Conservation (phyloP, 1,139 yeast species). For the Arxiozyma slooffiae region DNA sequence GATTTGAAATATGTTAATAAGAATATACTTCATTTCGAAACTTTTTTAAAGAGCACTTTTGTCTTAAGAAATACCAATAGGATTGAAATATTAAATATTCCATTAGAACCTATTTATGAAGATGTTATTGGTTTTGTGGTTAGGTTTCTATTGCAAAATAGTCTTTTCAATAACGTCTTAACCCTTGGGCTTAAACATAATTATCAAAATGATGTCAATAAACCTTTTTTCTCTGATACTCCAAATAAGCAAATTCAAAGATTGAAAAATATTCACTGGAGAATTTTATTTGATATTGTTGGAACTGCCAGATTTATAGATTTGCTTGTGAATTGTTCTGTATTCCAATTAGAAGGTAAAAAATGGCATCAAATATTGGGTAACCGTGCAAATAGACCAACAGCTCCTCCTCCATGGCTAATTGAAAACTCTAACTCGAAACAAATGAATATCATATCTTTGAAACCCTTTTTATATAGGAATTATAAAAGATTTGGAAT, state of each 20-base stretch:
- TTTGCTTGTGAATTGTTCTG: constrained; percentile 19
- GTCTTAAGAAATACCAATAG: constrained; percentile 5
- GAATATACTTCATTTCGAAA: constrained; percentile 1
- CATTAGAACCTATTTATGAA: constrained; percentile 5
- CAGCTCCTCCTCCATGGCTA: constrained; percentile 17
- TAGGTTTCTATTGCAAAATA: constrained; percentile 10
- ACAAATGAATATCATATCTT: background rate
- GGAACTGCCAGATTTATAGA: constrained; percentile 21
- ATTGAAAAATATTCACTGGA: constrained; percentile 20
- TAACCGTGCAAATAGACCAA: constrained; percentile 18
- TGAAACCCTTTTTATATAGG: background rate
- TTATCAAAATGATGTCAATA: constrained; percentile 11
- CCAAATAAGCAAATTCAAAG: constrained; percentile 17
- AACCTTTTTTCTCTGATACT: constrained; percentile 16
- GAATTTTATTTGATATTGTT: constrained; percentile 16
- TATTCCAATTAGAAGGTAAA: constrained; percentile 13
- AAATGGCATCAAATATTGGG: constrained; percentile 22
- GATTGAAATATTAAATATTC: constrained; percentile 4
- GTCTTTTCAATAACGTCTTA: constrained; percentile 18
- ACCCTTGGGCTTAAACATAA: constrained; percentile 23
- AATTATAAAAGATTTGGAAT: background rate
- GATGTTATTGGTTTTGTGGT: constrained; percentile 21
- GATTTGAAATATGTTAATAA: background rate
- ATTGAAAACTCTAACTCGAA: background rate
- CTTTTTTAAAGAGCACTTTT: constrained; percentile 5